phyloP scores from a whole-genome alignment of 2,329 filamentous ascomycete species.

The Fusarium denticulatum region DNA sequence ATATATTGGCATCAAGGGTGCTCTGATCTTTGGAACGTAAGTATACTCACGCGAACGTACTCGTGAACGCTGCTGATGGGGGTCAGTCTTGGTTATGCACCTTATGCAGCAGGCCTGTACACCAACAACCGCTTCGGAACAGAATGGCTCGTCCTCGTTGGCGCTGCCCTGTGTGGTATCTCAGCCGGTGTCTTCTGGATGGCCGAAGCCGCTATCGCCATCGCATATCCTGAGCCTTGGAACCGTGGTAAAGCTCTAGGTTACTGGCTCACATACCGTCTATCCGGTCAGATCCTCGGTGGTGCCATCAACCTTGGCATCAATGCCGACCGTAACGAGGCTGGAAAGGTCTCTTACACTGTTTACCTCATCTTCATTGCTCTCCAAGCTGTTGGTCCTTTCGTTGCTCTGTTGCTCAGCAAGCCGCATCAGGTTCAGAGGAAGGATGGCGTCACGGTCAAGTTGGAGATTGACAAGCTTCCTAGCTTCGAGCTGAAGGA shows the following conservation, averaged over 20 bases:
- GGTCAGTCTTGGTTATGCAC: slow-evolving; percentile 70
- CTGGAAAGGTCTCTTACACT: slow-evolving; percentile 73
- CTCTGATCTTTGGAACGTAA: slow-evolving; percentile 75
- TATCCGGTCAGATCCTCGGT: slow-evolving; percentile 74
- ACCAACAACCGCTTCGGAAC: slow-evolving; percentile 76
- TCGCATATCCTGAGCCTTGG: slow-evolving; percentile 76
- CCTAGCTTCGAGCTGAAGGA: slow-evolving; percentile 68
- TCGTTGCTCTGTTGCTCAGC: slow-evolving; percentile 72
- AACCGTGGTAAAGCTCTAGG: slow-evolving; percentile 73
- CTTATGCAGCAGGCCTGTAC: slow-evolving; percentile 76
- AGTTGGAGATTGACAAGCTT: slow-evolving; percentile 65
- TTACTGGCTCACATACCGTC: slow-evolving; percentile 70
- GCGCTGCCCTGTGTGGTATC: slow-evolving; percentile 74
- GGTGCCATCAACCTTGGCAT: slow-evolving; percentile 77
- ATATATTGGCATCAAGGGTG: slow-evolving; percentile 75
- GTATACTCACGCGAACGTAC: slow-evolving; percentile 23
- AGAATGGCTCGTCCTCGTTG: slow-evolving; percentile 75
- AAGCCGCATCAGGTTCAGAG: slow-evolving; percentile 70
- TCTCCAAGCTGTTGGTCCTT: slow-evolving; percentile 71
- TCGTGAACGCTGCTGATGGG: not conserved
- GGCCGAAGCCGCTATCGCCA: slow-evolving; percentile 77
- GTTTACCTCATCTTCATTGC: slow-evolving; percentile 78
- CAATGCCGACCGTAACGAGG: slow-evolving; percentile 65
- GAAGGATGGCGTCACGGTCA: slow-evolving; percentile 70
- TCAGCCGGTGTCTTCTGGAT: slow-evolving; percentile 81